Evolutionary conservation across 805 yeast species (phyloP), one percentile per base, ranked within the genome.

Genomic region (Danielozyma ontarioensis): DNA sequence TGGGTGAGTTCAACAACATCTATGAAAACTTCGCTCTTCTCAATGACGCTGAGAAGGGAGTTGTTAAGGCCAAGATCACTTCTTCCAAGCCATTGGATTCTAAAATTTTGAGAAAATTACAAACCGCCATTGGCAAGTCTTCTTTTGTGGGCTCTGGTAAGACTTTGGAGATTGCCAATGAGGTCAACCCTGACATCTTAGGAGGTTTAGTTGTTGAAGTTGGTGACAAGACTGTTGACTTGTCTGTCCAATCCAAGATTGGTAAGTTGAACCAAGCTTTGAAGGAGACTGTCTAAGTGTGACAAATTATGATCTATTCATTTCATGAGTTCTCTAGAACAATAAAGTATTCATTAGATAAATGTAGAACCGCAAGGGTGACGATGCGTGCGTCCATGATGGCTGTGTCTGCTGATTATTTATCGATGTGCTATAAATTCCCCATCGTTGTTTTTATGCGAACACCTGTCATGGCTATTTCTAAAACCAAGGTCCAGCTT

Each of bases 191-290:
- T 45, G 93, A 83, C 46, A 85, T 93, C 59, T 74, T 85, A 62
- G 98, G 98, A 58, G 98, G 98, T 54, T 77, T 93, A 62, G 70
- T 93, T 50, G 95, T 93, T 40, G 96, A 89, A 68, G 86, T 93
- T 53, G 96, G 90, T 57, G 98, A 90, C 72, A 86, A 83, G 67
- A 89, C 97, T 44, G 96, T 88, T 53, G 98, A 93, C 69, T 75
- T 90, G 62, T 82, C 95, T 39, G 78, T 93, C 49, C 73, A 89
- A 40, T 64, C 84, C 57, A 88, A 83, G 75, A 78, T 93, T 59
- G 72, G 84, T 62, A 87, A 78, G 70, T 80, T 89, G 67, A 93
- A 93, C 83, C 78, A 83, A 65, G 78, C 83, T 50, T 78, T 93
- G 62, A 70, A 75, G 51, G 96, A 90, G 73, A 72, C 95, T 44